Percentiles rank a stretch among this genome's conserved stretches.
Evolutionary conservation across 2,329 filamentous ascomycete genomes (phyloP).

Genomic region (Geoglossum cookeanum): DNA sequence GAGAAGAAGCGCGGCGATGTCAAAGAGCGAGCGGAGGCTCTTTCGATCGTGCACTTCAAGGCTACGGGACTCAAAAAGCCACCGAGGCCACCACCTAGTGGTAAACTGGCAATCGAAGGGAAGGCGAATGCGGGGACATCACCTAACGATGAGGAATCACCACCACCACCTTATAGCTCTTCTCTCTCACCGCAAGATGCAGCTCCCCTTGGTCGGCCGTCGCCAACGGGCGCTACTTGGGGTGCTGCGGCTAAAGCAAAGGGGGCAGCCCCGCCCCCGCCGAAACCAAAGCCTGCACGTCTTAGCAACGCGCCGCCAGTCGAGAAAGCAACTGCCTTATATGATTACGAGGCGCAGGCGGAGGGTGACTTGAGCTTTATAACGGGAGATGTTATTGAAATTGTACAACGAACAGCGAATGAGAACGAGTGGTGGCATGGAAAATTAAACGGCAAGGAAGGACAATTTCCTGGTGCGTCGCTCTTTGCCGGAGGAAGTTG

Average conservation of each 20-base stretch:
- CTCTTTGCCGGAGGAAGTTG: background rate
- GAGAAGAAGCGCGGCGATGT: constrained; percentile 74
- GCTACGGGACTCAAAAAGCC: constrained; percentile 52
- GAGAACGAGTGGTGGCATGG: constrained; percentile 97
- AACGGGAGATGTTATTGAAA: constrained; percentile 78
- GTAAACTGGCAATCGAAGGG: constrained; percentile 18
- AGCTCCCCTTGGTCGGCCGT: constrained; percentile 20
- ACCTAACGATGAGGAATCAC: constrained; percentile 31
- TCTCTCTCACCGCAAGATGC: constrained; percentile 15
- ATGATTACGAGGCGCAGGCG: constrained; percentile 90
- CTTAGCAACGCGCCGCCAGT: constrained; percentile 44
- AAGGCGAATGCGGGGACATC: constrained; percentile 14
- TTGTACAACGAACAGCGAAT: constrained; percentile 64
- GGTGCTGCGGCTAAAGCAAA: constrained; percentile 43
- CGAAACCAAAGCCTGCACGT: constrained; percentile 63
- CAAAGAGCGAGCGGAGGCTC: constrained; percentile 62
- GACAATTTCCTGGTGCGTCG: constrained; percentile 79
- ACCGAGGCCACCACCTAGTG: constrained; percentile 26
- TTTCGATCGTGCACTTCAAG: constrained; percentile 82
- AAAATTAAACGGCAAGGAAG: constrained; percentile 56
- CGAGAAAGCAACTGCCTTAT: constrained; percentile 77
- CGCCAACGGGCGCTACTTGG: constrained; percentile 24
- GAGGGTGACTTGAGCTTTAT: constrained; percentile 85
- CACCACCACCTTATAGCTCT: constrained; percentile 48
- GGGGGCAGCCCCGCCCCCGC: constrained; percentile 45